Conservation (phyloP, 345 rosid species). For the Syzygium oleosum region DNA sequence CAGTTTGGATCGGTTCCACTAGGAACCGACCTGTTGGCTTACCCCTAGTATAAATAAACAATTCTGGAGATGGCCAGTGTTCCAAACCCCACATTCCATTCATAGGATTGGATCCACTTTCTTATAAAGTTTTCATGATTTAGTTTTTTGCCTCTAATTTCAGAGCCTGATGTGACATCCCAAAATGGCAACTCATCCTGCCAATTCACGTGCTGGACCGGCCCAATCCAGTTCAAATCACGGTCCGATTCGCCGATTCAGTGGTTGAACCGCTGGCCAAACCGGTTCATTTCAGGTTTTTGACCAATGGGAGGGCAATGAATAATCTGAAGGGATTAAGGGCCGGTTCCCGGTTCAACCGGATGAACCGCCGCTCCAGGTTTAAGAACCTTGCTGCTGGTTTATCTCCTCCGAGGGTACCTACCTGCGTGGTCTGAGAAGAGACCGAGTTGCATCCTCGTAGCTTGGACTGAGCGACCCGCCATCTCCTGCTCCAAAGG, state of each 20-base stretch:
- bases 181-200: background rate
- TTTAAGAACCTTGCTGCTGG: background rate
- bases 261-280: background rate
- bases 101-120: too few relatives aligned
- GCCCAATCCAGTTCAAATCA: background rate
- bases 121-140: too few relatives aligned
- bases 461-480: background rate
- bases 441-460: background rate
- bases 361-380: background rate
- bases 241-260: background rate
- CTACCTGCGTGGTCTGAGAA: background rate
- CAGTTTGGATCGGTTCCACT: too few relatives aligned
- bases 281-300: background rate
- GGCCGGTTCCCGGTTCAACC: background rate
- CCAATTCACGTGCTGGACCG: background rate
- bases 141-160: too few relatives aligned
- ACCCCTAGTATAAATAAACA: too few relatives aligned
- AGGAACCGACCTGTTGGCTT: too few relatives aligned
- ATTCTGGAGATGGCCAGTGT: too few relatives aligned
- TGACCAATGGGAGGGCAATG: background rate
- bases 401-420: too few relatives aligned
- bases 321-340: fast-evolving
- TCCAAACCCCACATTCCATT: too few relatives aligned
- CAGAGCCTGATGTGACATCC: fast-evolving
- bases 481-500: background rate